Evolutionary conservation across 352 stramenopile species (phyloP), one percentile per base, ranked within the genome.

Genomic region (Globisporangium orthogonon): DNA sequence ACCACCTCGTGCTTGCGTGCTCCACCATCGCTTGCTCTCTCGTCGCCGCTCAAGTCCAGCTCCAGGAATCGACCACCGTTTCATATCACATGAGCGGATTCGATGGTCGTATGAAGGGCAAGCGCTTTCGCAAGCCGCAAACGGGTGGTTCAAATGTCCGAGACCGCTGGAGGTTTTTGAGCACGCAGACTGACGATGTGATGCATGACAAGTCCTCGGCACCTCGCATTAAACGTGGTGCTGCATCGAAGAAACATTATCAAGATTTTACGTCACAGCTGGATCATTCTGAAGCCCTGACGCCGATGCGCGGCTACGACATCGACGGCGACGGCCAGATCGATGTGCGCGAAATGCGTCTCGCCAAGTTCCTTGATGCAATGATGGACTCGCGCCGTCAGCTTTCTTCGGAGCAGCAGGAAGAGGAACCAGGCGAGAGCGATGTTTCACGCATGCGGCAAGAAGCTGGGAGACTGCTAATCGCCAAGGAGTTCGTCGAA

Each of bases 401-500:
- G 59, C 52, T 45, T 14, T 45, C 40, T 1, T 14, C 40, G 17
- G 40, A 29, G 49, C n/a, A 47, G 47, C 54, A 48, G 45, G 45
- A 56, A 41, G 52, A 53, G 45, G 44, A 56, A 40, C 52, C 54
- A 17, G 65, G 41, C 1, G 78, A 84, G 41, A 35, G 50, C 6
- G 74, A 86, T 18, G 59, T 80, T 7, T 56, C 76, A 23, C 63
- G 61, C 14, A 78, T 89, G 68, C 73, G 71, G 0, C 74, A 86
- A 37, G 66, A 67, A 15, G 78, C 77, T 4, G 78, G 78, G 5
- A 66, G 73, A 3, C 52, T 86, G 40, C 74, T 86, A 17, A 77
- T 89, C 37, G 78, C 78, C 14, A 86, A 79, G 23, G 78, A 89
- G 66, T 89, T 89, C 48, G 60, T 86, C 23, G 69, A 89, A 56